Conservation (phyloP, 108 stramenopile genomes). For the Aurantiochytrium sp. region DNA sequence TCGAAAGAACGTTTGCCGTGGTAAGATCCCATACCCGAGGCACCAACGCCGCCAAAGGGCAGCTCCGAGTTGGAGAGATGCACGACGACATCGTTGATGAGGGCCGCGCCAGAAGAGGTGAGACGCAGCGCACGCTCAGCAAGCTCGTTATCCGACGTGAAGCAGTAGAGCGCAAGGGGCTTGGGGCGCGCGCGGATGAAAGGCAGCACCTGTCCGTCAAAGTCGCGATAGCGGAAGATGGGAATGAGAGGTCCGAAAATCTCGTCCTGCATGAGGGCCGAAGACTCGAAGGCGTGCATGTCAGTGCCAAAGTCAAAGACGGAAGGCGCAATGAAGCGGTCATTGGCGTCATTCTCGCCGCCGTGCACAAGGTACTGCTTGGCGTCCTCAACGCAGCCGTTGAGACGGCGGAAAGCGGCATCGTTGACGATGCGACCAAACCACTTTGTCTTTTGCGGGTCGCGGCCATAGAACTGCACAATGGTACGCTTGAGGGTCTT, state of each 20-base stretch:
- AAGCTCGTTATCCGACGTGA: not conserved
- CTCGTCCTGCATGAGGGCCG: constrained; percentile 30
- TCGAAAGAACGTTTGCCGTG: constrained; percentile 17
- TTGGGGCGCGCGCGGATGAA: not conserved
- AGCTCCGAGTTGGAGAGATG: constrained; percentile 4
- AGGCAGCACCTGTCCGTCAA: constrained; percentile 17
- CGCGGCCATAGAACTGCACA: constrained; percentile 7
- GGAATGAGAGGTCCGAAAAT: constrained; percentile 41
- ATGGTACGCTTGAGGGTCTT: not conserved
- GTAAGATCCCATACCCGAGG: constrained; percentile 27
- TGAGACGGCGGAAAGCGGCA: not conserved
- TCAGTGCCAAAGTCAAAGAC: constrained; percentile 8
- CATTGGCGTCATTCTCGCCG: not conserved
- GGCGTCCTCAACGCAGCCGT: not conserved
- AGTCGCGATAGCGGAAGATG: not conserved
- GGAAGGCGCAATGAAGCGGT: constrained; percentile 22
- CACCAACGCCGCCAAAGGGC: constrained; percentile 44
- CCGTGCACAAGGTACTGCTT: not conserved
- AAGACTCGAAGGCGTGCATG: not conserved
- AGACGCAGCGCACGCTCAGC: not conserved
- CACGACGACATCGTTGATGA: constrained; percentile 32
- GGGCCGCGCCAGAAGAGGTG: constrained; percentile 21
- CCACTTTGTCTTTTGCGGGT: not conserved
- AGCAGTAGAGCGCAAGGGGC: constrained; percentile 38
- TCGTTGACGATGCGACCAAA: constrained; percentile 13